Base-by-base conservation (phyloP, 2,329 filamentous ascomycete species). In the Boeremia lycopersici region DNA sequence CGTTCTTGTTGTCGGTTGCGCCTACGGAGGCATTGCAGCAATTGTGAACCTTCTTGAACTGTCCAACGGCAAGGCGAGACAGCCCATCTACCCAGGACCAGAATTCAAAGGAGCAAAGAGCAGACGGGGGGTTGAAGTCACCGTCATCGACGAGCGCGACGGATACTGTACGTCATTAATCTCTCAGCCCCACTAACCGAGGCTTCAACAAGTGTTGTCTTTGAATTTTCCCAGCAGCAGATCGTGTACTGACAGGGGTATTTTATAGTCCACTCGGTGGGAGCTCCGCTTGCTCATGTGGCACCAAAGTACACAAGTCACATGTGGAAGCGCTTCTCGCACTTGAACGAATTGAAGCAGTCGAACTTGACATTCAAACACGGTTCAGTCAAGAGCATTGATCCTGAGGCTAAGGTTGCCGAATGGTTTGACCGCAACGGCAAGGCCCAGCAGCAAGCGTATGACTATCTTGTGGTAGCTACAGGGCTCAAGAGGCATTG, bases 141-240 rank as follows among this genome's bases (percentile, higher is more conserved):
- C 88, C 19, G 82, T 93, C 19, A 85, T 90, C 23, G 89, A 93
- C 65, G 88, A 92, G 73, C 80, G 88, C n/a, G 89, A 93, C 78
- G 90, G 90, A n/a, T 92, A 86, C 72, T 92, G 89, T 92, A 78
- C 64, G 87, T 61, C 38, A 56, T 48, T 23, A 42, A 55, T 57
- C 39, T 56, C 48, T 26, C 47, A 19, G 44, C 59, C 50, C 56
- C 50, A 56, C 53, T 63, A 62, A 44, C 60, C 60, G 62, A 68
- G 61, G 56, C 47, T 41, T 55, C 36, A 19, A 34, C 36, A 15
- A 49, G 36, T 29, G 39, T 28, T 41, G 36, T 30, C 36, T 25
- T 48, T 31, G n/a, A 5, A n/a, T 46, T 61, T 43, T 44, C 46
- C 52, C 50, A 42, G n/a, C 25, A 40, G 53, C 49, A 59, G 51